Conservation (phyloP, 228 moss, liverwort and hornwort species). For the Sphagnum magellanicum region DNA sequence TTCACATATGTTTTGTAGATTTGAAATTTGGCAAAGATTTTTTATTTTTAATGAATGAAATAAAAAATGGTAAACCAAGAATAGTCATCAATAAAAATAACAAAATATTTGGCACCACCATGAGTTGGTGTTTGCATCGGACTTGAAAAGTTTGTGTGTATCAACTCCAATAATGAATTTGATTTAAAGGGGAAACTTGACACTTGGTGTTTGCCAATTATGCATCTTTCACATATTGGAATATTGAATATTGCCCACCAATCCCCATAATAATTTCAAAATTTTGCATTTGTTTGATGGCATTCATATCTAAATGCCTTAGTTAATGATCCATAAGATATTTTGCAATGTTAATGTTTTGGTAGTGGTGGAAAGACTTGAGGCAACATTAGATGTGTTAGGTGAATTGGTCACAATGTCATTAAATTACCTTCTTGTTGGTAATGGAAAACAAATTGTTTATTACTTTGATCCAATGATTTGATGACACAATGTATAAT, state of each 20-base stretch:
- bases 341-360: neutral
- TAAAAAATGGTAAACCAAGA: neutral
- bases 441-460: neutral
- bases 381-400: neutral
- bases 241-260: neutral
- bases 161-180: neutral
- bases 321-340: slow-evolving; percentile 2
- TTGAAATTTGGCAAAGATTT: neutral
- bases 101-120: neutral
- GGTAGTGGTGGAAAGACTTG: neutral
- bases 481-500: neutral
- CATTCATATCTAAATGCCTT: neutral
- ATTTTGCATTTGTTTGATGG: neutral
- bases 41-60: neutral
- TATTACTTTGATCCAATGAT: neutral
- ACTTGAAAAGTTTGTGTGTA: neutral
- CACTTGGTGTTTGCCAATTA: neutral
- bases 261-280: neutral
- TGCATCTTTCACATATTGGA: neutral
- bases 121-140: neutral
- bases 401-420: neutral
- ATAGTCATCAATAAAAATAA: neutral
- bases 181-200: neutral
- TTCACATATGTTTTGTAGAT: neutral
- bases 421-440: neutral